Conservation (phyloP, 2,329 filamentous ascomycete genomes). For the Setomelanomma holmii region DNA sequence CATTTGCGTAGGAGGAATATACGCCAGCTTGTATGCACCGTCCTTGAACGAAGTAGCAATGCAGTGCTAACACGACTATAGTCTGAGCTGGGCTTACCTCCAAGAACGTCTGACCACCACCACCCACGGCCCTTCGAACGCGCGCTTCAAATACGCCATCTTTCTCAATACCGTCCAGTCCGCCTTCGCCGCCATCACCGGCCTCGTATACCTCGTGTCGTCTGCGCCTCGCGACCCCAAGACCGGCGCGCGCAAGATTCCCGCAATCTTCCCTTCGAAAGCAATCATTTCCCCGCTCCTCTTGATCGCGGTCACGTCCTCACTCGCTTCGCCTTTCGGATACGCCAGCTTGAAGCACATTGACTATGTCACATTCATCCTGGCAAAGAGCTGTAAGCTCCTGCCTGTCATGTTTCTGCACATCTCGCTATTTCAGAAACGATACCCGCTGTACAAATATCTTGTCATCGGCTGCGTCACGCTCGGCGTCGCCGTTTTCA, state of each 20-base stretch:
- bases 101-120: constrained; percentile 98
- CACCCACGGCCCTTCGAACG: constrained; percentile 70
- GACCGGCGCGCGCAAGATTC: constrained; percentile 37
- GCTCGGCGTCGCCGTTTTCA: constrained; percentile 91
- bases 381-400: constrained; percentile 97
- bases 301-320: constrained; percentile 85
- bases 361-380: constrained; percentile 97
- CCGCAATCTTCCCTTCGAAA: constrained; percentile 76
- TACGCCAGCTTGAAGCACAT: constrained; percentile 92
- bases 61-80: constrained; percentile 27
- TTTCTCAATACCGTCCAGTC: constrained; percentile 98
- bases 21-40: constrained; percentile 82
- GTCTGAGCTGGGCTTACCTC: constrained; percentile 93
- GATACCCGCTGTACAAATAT: constrained; percentile 97
- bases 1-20: constrained; percentile 92
- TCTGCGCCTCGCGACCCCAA: constrained; percentile 61
- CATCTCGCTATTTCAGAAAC: constrained; percentile 85
- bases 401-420: constrained; percentile 99
- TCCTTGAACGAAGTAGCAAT: neutral
- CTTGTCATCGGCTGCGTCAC: constrained; percentile 91
- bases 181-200: constrained; percentile 81
- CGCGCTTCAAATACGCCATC: constrained; percentile 87
- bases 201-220: constrained; percentile 77
- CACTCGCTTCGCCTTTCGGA: constrained; percentile 92
- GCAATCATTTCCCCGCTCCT: constrained; percentile 79